phyloP scores from a whole-genome alignment of 345 rosid species.

The Salix arbutifolia region DNA sequence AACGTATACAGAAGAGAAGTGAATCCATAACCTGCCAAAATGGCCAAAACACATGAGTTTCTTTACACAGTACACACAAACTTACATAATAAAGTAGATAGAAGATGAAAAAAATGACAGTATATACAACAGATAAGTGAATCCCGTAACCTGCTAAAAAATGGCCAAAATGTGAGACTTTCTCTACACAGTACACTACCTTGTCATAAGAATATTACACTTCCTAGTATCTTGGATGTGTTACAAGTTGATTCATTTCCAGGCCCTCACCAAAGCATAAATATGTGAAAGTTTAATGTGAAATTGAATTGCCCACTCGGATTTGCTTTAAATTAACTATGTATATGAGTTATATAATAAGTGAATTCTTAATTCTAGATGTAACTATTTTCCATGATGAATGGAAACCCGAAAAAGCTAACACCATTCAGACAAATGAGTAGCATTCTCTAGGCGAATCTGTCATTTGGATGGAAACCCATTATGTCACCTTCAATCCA shows the following conservation, averaged over 20 bases:
- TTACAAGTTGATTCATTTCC: background rate
- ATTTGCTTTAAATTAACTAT: background rate
- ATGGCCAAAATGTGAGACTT: slow-evolving; percentile 21
- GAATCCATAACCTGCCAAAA: slow-evolving; percentile 86
- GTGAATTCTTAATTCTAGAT: background rate
- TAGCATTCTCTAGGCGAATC: background rate
- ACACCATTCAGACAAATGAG: background rate
- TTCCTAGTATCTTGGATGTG: background rate
- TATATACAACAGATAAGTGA: slow-evolving; percentile 75
- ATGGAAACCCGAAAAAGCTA: background rate
- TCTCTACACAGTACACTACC: slow-evolving; percentile 2
- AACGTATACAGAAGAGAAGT: slow-evolving; percentile 71
- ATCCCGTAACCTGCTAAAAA: slow-evolving; percentile 78
- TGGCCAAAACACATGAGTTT: slow-evolving; percentile 23
- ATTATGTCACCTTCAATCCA: too few species aligned
- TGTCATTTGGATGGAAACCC: too few species aligned
- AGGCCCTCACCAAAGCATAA: background rate
- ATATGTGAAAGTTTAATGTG: background rate
- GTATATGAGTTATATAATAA: background rate
- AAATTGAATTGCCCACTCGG: background rate
- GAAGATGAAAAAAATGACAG: slow-evolving; percentile 64
- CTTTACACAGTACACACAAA: background rate
- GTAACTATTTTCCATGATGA: background rate
- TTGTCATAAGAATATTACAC: background rate
- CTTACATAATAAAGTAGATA: slow-evolving; percentile 72